These are phyloP conservation scores for Phytophthora podocarpi DNA, from an alignment of 352 stramenopile species.

Conservation along the genomic window DNA sequence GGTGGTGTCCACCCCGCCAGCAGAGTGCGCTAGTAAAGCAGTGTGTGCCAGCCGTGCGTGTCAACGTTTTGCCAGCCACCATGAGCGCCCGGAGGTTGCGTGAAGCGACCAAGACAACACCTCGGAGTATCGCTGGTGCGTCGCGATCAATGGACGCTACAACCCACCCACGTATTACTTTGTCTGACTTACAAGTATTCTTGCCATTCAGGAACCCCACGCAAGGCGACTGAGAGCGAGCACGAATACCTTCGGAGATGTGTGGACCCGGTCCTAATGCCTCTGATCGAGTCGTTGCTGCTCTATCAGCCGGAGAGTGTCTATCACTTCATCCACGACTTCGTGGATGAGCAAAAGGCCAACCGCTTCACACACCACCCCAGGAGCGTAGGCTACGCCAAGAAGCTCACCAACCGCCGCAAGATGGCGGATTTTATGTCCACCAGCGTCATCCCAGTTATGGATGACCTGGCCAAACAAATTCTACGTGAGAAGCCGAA, in stretches of 20 bases:
- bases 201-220: conserved; percentile 1
- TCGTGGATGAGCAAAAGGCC: conserved; percentile 64
- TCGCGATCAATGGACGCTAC: not conserved
- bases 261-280: conserved; percentile 84
- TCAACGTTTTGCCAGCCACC: not conserved
- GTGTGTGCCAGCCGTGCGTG: not conserved
- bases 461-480: conserved; percentile 83
- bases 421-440: conserved; percentile 89
- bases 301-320: conserved; percentile 82
- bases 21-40: not conserved
- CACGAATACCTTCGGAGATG: conserved; percentile 82
- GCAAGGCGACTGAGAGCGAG: conserved; percentile 55
- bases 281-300: conserved; percentile 78
- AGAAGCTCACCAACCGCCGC: conserved; percentile 68
- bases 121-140: conserved; percentile 21
- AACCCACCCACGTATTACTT: too few relatives aligned
- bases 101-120: conserved; percentile 33
- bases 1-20: not conserved
- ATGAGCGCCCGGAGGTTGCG: conserved; percentile 47
- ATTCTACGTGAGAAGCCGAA: conserved; percentile 75
- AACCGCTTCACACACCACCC: conserved; percentile 41
- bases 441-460: conserved; percentile 81
- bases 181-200: not conserved
- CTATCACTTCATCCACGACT: conserved; percentile 85
- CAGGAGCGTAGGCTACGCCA: conserved; percentile 53